phyloP scores from a whole-genome alignment of 73 alveolate species.

The Halteria grandinella region DNA sequence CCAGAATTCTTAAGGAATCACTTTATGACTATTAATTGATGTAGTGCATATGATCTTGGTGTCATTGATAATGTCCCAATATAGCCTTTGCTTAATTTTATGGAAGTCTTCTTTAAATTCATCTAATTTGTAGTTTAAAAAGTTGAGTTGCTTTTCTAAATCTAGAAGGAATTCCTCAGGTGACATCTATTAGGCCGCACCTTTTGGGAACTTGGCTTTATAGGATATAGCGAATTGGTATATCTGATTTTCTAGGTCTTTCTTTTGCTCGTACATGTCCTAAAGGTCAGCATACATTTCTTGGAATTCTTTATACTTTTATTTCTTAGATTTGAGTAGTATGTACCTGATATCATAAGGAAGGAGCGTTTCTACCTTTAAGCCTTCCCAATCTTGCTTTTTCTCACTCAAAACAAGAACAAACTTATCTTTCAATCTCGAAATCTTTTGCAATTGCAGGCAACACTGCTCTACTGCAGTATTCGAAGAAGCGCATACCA shows the following conservation, averaged over 20 bases:
- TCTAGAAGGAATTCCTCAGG: too few species aligned
- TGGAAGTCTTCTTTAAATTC: neutral
- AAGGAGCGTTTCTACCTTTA: conserved; percentile 45
- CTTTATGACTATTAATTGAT: conserved; percentile 20
- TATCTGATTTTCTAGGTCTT: neutral
- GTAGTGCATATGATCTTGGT: conserved; percentile 2
- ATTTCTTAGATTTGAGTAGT: neutral
- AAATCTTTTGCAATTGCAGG: conserved; percentile 51
- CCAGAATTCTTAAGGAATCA: conserved; percentile 35
- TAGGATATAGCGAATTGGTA: too few species aligned
- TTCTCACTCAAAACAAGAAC: conserved; percentile 59
- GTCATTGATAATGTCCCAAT: neutral
- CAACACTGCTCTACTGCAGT: conserved; percentile 53
- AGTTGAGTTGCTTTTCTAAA: neutral
- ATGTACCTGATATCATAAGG: conserved; percentile 62
- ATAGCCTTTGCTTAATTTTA: neutral
- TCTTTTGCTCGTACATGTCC: neutral
- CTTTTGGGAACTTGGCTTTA: too few species aligned
- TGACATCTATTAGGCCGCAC: too few species aligned
- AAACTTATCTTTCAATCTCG: conserved; percentile 42
- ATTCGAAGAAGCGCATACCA: conserved; percentile 74
- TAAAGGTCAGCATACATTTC: conserved; percentile 46
- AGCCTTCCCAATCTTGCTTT: conserved; percentile 58
- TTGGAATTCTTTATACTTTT: conserved; percentile 42
- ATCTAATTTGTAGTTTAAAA: neutral